phyloP scores from a whole-genome alignment of 345 rosid species.

The Heritiera littoralis region DNA sequence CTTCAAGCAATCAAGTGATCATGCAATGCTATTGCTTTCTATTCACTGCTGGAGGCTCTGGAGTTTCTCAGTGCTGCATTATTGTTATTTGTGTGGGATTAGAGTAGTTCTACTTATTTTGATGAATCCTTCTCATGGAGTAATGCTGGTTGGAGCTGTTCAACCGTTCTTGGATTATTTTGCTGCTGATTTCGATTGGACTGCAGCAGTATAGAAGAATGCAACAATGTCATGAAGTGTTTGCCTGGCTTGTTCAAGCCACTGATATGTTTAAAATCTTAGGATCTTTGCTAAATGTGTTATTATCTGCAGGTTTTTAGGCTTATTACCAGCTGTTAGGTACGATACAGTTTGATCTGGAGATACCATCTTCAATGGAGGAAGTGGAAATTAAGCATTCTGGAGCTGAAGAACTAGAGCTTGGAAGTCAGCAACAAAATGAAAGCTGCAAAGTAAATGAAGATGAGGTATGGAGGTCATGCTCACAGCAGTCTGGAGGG shows the following conservation, averaged over 20 bases:
- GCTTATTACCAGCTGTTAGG: slow-evolving; percentile 40
- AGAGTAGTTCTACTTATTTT: slow-evolving; percentile 48
- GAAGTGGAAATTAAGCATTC: slow-evolving; percentile 25
- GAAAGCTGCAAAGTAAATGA: slow-evolving; percentile 16
- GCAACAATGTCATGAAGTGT: slow-evolving; percentile 60
- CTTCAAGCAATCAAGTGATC: slow-evolving; percentile 60
- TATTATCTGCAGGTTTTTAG: slow-evolving; percentile 60
- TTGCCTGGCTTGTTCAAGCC: slow-evolving; percentile 61
- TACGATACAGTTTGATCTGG: slow-evolving; percentile 22
- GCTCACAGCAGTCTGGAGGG: slow-evolving; percentile 28
- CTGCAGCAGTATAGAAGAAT: slow-evolving; percentile 67
- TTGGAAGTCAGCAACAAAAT: slow-evolving; percentile 24
- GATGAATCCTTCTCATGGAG: slow-evolving; percentile 65
- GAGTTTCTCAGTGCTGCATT: slow-evolving; percentile 48
- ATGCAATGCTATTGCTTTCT: slow-evolving; percentile 46
- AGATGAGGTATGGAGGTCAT: slow-evolving; percentile 20
- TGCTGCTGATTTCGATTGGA: slow-evolving; percentile 64
- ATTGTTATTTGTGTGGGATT: slow-evolving; percentile 35
- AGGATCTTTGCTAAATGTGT: slow-evolving; percentile 47
- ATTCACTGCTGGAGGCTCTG: slow-evolving; percentile 52
- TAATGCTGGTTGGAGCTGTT: slow-evolving; percentile 66
- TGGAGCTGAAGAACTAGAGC: slow-evolving; percentile 27
- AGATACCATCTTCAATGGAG: slow-evolving; percentile 43
- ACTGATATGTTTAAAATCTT: slow-evolving; percentile 34
- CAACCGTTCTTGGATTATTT: slow-evolving; percentile 48